Evolutionary conservation across 768 basidiomycete species (phyloP).

Genomic region (Sporobolomyces pararoseus): DNA sequence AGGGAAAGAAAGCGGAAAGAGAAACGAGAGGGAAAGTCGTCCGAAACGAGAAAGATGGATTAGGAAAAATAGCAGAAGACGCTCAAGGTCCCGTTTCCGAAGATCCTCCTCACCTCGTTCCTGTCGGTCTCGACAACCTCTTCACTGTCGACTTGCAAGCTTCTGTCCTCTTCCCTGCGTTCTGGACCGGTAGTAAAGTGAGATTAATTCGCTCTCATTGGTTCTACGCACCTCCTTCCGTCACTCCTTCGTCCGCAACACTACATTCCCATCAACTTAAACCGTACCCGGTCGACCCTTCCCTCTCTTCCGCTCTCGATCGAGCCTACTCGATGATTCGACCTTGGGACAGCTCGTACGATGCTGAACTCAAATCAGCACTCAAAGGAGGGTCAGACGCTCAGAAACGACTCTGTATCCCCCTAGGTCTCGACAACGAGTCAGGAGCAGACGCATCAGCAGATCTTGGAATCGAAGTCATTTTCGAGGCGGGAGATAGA

Average conservation of each 20-base stretch:
- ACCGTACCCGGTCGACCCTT: conserved; percentile 43
- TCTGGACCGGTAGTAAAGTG: conserved; percentile 40
- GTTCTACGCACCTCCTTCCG: conserved; percentile 37
- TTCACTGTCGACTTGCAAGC: conserved; percentile 38
- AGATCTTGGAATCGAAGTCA: conserved; percentile 41
- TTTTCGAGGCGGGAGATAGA: conserved; percentile 30
- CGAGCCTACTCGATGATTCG: conserved; percentile 38
- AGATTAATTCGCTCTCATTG: conserved; percentile 28
- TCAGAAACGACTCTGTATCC: conserved; percentile 38
- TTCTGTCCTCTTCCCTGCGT: conserved; percentile 38
- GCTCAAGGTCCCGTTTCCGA: not conserved
- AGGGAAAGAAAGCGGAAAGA: not conserved
- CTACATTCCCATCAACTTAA: conserved; percentile 35
- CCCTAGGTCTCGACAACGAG: conserved; percentile 29
- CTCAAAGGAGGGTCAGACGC: conserved; percentile 41
- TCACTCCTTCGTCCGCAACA: not conserved
- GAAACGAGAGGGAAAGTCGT: not conserved
- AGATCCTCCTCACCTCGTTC: conserved; percentile 15
- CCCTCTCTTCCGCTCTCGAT: conserved; percentile 39
- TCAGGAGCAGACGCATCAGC: conserved; percentile 14
- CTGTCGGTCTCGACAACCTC: conserved; percentile 43
- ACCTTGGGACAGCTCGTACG: conserved; percentile 38
- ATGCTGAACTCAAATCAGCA: conserved; percentile 38
- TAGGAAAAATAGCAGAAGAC: conserved; percentile 12
- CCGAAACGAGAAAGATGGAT: not conserved